phyloP scores from a whole-genome alignment of 2,329 filamentous ascomycete species.

The Juglanconis oblonga region DNA sequence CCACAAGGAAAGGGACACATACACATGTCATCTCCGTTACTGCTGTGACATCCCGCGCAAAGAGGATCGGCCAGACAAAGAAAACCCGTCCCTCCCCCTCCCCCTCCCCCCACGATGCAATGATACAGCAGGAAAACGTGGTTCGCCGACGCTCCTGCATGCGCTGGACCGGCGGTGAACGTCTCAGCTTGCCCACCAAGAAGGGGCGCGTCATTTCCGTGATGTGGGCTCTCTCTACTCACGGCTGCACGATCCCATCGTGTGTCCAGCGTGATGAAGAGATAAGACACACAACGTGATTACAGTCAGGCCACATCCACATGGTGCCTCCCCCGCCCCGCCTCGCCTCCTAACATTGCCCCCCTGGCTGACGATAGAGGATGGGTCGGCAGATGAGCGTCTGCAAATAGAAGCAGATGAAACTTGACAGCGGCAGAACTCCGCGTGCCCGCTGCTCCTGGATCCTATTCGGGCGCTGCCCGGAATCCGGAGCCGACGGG shows the following conservation, averaged over 20 bases:
- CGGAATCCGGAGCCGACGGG: no score
- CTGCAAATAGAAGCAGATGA: neutral
- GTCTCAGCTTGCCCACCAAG: neutral
- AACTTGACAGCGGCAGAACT: neutral
- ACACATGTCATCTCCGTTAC: neutral
- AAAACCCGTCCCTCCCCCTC: no score
- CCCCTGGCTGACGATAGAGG: no score
- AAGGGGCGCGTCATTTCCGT: neutral
- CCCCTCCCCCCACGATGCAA: no score
- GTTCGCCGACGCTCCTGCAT: neutral
- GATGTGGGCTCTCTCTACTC: neutral
- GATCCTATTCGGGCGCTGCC: neutral
- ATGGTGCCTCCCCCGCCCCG: no score
- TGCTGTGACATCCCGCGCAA: neutral
- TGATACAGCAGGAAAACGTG: neutral
- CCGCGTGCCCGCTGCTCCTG: neutral
- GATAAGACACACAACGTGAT: no score
- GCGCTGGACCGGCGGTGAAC: neutral
- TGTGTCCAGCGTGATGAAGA: no score
- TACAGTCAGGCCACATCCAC: no score
- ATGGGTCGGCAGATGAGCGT: no score
- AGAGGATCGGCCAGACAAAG: neutral
- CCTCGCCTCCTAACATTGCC: no score
- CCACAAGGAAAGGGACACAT: neutral
- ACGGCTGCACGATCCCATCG: no score